Evolutionary conservation across 208 protist species (phyloP).

Genomic region (Leptomonas pyrrhocoris): DNA sequence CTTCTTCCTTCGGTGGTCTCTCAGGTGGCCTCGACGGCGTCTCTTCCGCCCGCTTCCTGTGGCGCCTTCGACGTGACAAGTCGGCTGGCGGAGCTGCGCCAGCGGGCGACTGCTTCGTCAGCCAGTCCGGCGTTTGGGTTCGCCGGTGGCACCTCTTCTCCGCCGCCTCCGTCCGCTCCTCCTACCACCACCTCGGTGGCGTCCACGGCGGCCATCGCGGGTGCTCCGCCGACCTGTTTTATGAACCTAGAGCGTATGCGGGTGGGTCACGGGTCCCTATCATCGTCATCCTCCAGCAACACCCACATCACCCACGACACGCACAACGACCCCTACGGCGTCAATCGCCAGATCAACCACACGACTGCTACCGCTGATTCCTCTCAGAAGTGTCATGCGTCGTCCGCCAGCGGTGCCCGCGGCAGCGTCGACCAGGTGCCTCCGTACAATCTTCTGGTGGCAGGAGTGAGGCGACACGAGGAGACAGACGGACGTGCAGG

Average conservation of each 20-base stretch:
- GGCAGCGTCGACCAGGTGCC: not conserved
- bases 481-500: not conserved
- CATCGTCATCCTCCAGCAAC: too few relatives aligned
- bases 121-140: not conserved
- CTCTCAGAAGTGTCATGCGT: too few relatives aligned
- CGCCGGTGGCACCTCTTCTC: not conserved
- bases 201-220: not conserved
- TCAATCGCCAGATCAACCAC: not conserved
- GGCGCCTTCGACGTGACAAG: not conserved
- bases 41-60: not conserved
- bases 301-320: not conserved
- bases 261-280: slow-evolving; percentile 2
- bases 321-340: not conserved
- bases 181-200: not conserved
- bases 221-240: not conserved
- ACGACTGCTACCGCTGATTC: not conserved
- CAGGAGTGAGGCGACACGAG: not conserved
- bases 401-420: not conserved
- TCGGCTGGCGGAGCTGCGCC: slow-evolving; percentile 16
- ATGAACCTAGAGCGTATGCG: slow-evolving; percentile 20
- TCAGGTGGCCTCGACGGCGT: too few relatives aligned
- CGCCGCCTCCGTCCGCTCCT: not conserved
- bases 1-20: not conserved
- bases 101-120: slow-evolving; percentile 2
- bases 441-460: not conserved